Evolutionary conservation across 2,329 filamentous ascomycete genomes (phyloP), one percentile per base, ranked within the genome.

Genomic region (Leptographium procerum): DNA sequence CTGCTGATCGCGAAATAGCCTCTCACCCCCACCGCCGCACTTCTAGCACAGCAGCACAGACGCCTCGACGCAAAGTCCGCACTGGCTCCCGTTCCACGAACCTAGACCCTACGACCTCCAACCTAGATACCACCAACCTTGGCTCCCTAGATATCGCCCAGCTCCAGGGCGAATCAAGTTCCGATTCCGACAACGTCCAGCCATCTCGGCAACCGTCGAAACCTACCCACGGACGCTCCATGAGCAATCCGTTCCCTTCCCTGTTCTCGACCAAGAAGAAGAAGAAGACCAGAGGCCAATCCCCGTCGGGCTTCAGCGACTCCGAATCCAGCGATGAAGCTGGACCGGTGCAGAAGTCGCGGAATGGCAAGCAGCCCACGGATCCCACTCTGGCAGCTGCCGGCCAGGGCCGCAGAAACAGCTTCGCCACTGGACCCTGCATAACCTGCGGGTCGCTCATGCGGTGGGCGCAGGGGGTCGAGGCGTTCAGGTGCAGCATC

Each of bases 381-480:
- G 28, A 5, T 14, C 36, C 47, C 24, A 65, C 71, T 65, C 62
- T 73, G 65, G 69, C 76, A 65, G 52, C 65, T 62, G 48, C 65
- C 58, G 50, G 64, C 60, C 7, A 62, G 69, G 40, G 61, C 59
- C 74, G 69, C 63, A 82, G 78, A 64, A 83, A 89, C 26, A 56
- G 56, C 64, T 82, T 86, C 66, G 76, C 78, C 31, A 85, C 83
- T 34, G 87, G 89, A 26, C 85, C 83, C 65, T 96, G 91, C 69
- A 91, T 92, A 82, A 91, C 90, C 36, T 96, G 91, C 70, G 88
- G 86, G 65, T 87, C 87, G 57, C 82, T 85, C 58, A 86, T 95
- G 63, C 81, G 87, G 59, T 95, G 90, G 86, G 89, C 89, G 2
- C 82, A 79, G 61, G 82, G 86, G 57, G 72, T 91, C 61, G 81